Percentiles rank a stretch among this genome's conserved stretches.
Evolutionary conservation across 2,329 filamentous ascomycete species (phyloP).

Genomic region (Torrubiella hemipterigena): DNA sequence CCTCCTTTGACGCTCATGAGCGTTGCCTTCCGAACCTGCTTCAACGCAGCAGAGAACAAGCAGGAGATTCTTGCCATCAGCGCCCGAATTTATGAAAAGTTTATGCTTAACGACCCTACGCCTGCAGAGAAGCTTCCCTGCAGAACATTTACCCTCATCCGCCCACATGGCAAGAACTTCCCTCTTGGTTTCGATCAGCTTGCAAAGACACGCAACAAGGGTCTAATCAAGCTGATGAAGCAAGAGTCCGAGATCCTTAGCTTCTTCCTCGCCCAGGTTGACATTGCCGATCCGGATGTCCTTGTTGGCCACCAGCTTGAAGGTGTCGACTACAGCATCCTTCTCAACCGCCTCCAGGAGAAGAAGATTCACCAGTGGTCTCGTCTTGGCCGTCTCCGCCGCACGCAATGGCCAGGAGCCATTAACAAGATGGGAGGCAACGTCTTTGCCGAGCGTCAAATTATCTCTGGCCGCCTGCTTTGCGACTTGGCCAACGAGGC

Average conservation of each 20-base stretch:
- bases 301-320: conserved; percentile 93
- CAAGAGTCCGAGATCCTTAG: conserved; percentile 76
- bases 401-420: conserved; percentile 74
- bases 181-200: conserved; percentile 79
- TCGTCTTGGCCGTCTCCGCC: conserved; percentile 74
- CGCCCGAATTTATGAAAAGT: conserved; percentile 83
- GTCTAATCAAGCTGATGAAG: conserved; percentile 69
- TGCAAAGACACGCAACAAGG: conserved; percentile 57
- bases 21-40: conserved; percentile 72
- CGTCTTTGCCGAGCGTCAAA: conserved; percentile 84
- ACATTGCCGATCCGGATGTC: conserved; percentile 83
- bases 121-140: conserved; percentile 80
- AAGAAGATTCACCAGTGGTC: conserved; percentile 94
- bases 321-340: conserved; percentile 87
- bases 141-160: conserved; percentile 82
- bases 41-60: conserved; percentile 88
- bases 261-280: conserved; percentile 81
- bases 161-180: conserved; percentile 64
- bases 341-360: conserved; percentile 76
- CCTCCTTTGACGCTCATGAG: conserved; percentile 96
- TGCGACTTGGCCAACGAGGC: conserved; percentile 95
- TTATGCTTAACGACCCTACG: conserved; percentile 77
- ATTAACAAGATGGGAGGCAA: conserved; percentile 78
- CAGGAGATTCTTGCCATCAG: conserved; percentile 90
- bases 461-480: conserved; percentile 78